phyloP scores from a whole-genome alignment of 768 basidiomycete species.

The Serendipita vermifera region DNA sequence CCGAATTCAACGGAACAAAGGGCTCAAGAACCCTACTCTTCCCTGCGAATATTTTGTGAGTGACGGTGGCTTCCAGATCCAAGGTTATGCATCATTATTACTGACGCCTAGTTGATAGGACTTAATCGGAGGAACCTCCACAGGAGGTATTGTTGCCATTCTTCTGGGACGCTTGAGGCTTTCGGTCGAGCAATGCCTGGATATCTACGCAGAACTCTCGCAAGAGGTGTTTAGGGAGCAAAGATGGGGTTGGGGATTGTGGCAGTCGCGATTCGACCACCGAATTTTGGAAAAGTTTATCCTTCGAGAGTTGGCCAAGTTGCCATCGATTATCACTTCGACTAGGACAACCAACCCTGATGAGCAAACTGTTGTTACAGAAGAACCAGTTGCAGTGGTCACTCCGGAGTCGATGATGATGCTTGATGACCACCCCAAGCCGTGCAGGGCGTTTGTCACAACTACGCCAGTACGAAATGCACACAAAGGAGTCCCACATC shows the following conservation, averaged over 20 bases:
- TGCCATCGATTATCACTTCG: too few species aligned
- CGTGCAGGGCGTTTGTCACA: conserved; percentile 8
- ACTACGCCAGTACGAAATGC: conserved; percentile 11
- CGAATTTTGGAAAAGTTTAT: conserved; percentile 12
- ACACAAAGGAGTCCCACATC: conserved; percentile 6
- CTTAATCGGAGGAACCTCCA: conserved; percentile 10
- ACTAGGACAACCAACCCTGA: too few species aligned
- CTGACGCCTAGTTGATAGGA: background rate
- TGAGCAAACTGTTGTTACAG: conserved; percentile 5
- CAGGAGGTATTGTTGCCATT: conserved; percentile 23
- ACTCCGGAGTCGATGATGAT: too few species aligned
- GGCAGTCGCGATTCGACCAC: conserved; percentile 9
- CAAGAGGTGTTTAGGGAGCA: conserved; percentile 22
- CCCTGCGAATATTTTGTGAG: conserved; percentile 13
- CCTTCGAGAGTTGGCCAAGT: too few species aligned
- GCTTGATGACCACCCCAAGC: conserved; percentile 4
- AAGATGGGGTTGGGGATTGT: background rate
- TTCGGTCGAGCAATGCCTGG: conserved; percentile 26
- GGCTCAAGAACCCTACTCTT: background rate
- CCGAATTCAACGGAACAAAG: conserved; percentile 7
- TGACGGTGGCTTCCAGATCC: background rate
- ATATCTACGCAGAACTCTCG: conserved; percentile 21
- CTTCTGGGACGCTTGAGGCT: conserved; percentile 30
- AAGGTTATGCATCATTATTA: too few species aligned
- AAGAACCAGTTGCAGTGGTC: background rate